Evolutionary conservation across 176 grass and related monocot genomes (phyloP).

Genomic region (Alloteropsis semialata): DNA sequence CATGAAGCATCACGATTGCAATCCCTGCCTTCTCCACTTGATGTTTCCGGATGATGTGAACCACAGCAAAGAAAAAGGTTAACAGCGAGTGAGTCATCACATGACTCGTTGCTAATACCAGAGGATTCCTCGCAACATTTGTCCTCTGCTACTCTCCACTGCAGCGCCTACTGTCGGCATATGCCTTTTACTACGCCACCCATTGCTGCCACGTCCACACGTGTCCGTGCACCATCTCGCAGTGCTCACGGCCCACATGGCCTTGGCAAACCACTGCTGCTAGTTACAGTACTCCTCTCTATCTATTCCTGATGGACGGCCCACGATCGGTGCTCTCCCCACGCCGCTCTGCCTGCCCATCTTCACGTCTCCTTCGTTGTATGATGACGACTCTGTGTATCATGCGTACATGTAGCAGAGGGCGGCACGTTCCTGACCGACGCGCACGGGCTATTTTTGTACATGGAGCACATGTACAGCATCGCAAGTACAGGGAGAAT

Average conservation of each 20-base stretch:
- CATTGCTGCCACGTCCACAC: not conserved
- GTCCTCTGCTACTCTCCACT: not conserved
- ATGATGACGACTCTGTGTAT: no score
- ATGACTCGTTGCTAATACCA: not conserved
- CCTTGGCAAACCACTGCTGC: not conserved
- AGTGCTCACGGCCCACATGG: not conserved
- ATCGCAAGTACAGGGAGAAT: not conserved
- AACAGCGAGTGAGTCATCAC: not conserved
- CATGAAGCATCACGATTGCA: not conserved
- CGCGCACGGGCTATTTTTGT: not conserved
- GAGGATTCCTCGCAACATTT: not conserved
- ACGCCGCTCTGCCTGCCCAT: not conserved
- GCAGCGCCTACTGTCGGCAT: slow-evolving; percentile 25
- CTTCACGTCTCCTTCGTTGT: not conserved
- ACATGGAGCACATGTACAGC: not conserved
- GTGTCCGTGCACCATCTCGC: not conserved
- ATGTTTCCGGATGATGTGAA: not conserved
- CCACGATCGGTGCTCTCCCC: not conserved
- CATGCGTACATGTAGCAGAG: no score
- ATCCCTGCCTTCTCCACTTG: not conserved
- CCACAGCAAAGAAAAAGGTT: no score
- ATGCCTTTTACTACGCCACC: not conserved
- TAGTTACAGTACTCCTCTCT: no score
- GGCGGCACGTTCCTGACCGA: not conserved
- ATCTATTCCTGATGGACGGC: not conserved